Evolutionary conservation across 2,329 filamentous ascomycete species (phyloP).

Genomic region (Talaromyces sp.): DNA sequence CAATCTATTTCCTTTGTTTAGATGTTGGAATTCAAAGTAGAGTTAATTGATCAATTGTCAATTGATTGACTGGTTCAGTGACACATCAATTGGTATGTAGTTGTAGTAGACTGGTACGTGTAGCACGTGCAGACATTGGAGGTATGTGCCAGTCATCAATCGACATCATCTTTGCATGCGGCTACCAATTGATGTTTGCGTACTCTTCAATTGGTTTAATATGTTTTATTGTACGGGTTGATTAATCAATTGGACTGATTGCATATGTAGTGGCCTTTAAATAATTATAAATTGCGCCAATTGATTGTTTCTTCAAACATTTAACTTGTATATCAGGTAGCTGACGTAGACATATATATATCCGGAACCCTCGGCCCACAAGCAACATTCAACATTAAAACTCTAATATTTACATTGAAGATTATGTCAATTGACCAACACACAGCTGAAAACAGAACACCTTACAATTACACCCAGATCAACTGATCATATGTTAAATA

Average conservation of each 20-base stretch:
- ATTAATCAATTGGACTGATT: not conserved
- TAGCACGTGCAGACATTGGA: too few relatives aligned
- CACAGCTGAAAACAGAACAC: not conserved
- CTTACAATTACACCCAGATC: not conserved
- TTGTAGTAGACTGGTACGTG: not conserved
- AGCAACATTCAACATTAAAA: too few relatives aligned
- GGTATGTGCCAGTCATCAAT: too few relatives aligned
- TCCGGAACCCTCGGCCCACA: not conserved
- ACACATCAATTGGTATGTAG: too few relatives aligned
- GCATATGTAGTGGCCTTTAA: too few relatives aligned
- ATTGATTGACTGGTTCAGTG: not conserved
- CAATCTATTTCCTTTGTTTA: slow-evolving; percentile 40
- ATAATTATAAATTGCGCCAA: too few relatives aligned
- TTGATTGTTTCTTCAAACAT: too few relatives aligned
- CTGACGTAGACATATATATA: not conserved
- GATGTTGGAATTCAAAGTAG: slow-evolving; percentile 12
- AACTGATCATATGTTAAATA: not conserved
- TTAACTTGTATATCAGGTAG: not conserved
- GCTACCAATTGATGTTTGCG: too few relatives aligned
- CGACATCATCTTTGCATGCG: too few relatives aligned
- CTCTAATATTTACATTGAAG: too few relatives aligned
- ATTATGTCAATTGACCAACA: not conserved
- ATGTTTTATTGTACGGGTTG: too few relatives aligned
- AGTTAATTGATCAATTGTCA: not conserved
- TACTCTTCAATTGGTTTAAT: too few relatives aligned